These are phyloP conservation scores for Davidsoniella eucalypti DNA, from an alignment of 2,329 filamentous ascomycete genomes.

Conservation along the genomic window DNA sequence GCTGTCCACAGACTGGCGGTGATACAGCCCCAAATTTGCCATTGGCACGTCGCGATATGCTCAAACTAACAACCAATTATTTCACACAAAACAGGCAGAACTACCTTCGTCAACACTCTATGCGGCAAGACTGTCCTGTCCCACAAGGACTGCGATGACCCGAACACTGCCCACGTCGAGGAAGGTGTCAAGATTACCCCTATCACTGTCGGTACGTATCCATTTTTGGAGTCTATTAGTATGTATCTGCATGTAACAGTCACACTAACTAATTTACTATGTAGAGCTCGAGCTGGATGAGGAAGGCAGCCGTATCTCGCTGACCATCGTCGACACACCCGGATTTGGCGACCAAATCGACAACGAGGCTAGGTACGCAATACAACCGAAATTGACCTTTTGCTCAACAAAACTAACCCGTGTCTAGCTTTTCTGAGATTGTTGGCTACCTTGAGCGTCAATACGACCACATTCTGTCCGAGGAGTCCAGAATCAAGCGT, in stretches of 20 bases:
- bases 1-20: neutral
- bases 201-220: conserved; percentile 70
- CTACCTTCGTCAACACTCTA: conserved; percentile 98
- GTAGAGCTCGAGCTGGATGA: conserved; percentile 89
- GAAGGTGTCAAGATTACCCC: conserved; percentile 98
- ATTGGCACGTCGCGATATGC: neutral
- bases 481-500: conserved; percentile 99
- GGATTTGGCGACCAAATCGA: conserved; percentile 98
- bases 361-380: conserved; percentile 78
- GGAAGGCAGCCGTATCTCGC: conserved; percentile 91
- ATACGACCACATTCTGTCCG: conserved; percentile 97
- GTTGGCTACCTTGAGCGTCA: conserved; percentile 97
- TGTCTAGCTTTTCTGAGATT: conserved; percentile 76
- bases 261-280: conserved; percentile 5
- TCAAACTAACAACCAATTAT: conserved; percentile 3
- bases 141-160: conserved; percentile 87
- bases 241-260: neutral
- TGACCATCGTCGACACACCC: conserved; percentile 96
- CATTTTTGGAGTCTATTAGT: neutral
- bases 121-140: conserved; percentile 85
- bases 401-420: conserved; percentile 10
- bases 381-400: neutral
- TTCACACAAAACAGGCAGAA: conserved; percentile 49
- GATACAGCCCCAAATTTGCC: neutral
- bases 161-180: conserved; percentile 74